Evolutionary conservation across 1,284 basidiomycete species (phyloP).

Genomic region (Kalmanozyma brasiliensis): DNA sequence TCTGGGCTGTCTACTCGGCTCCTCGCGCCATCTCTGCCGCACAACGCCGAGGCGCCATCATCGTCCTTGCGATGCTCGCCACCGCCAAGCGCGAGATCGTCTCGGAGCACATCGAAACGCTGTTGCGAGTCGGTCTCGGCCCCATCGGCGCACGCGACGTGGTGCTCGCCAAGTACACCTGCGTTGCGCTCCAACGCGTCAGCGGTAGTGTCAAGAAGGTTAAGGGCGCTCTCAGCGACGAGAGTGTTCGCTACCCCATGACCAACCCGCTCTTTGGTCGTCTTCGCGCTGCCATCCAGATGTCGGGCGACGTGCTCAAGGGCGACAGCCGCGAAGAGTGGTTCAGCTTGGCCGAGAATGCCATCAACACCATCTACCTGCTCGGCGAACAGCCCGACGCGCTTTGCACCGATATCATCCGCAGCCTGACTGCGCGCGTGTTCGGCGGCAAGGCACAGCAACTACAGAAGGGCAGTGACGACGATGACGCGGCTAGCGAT

Average conservation of each 20-base stretch:
- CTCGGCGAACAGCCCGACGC: constrained; percentile 92
- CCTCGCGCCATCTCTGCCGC: constrained; percentile 72
- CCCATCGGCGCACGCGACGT: constrained; percentile 79
- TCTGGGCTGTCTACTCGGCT: constrained; percentile 89
- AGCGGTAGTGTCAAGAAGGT: constrained; percentile 96
- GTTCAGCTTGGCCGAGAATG: constrained; percentile 95
- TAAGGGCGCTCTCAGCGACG: constrained; percentile 84
- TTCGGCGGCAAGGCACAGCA: constrained; percentile 72
- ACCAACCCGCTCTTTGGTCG: constrained; percentile 85
- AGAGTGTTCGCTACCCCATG: constrained; percentile 87
- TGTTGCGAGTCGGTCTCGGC: constrained; percentile 90
- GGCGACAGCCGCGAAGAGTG: constrained; percentile 63
- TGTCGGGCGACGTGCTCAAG: constrained; percentile 36
- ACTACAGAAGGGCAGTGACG: constrained; percentile 8
- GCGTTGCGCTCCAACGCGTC: constrained; percentile 88
- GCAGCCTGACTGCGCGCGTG: constrained; percentile 79
- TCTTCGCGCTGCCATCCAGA: constrained; percentile 75
- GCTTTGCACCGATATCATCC: constrained; percentile 84
- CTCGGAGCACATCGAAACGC: constrained; percentile 84
- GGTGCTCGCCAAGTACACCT: constrained; percentile 90
- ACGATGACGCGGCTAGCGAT: constrained; percentile 37
- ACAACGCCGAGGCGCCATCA: constrained; percentile 91
- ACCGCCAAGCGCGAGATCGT: constrained; percentile 84
- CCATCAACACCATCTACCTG: constrained; percentile 93
- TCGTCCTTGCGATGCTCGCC: constrained; percentile 94